Evolutionary conservation across 2,329 filamentous ascomycete species (phyloP), one percentile per base, ranked within the genome.

Genomic region (Xylaria sp.): DNA sequence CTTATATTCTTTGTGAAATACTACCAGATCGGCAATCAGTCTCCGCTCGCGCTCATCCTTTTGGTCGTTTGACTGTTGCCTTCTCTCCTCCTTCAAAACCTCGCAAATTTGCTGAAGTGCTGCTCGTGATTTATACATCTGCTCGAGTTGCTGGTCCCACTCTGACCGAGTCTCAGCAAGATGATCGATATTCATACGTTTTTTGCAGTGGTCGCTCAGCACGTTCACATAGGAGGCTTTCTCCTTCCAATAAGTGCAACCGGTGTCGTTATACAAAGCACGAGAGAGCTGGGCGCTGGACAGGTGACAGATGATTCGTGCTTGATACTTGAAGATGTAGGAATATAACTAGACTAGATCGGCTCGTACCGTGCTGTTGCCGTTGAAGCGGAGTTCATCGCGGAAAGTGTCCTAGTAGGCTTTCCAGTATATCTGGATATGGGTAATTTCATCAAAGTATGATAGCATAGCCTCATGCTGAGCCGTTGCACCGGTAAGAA

Each of bases 241-340:
- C 28, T n/a, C n/a, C 9, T 60, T 39, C 63, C 63, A 65, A 3
- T 65, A 50, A 32, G 57, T 41, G 34, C 57, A 48, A 9, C 57
- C 63, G 3, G 57, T 41, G 3, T 60, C 57, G n/a, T 32, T 34
- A 4, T 65, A 13, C 63, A 57, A 65, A 18, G 30, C 63, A 25
- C 63, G 63, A 12, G 63, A 65, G 39, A 65, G 48, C 32, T 65
- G 63, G 9, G 48, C 41, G 6, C 63, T 65, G 12, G 63, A 65
- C 0, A 65, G 57, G n/a, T 65, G 63, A 32, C 57, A 65, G 4
- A 65, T 65, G 23, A n/a, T 32, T 2, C 57, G 63, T 6, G 63
- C 57, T 25, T 65, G 63, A 32, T 65, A 65, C 18, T 65, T 57
- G 18, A 65, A 36, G 39, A 65, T 30, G 20, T 60, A 18, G 20